Conservation (phyloP, 805 yeast genomes). For the Kregervanrija delftensis region DNA sequence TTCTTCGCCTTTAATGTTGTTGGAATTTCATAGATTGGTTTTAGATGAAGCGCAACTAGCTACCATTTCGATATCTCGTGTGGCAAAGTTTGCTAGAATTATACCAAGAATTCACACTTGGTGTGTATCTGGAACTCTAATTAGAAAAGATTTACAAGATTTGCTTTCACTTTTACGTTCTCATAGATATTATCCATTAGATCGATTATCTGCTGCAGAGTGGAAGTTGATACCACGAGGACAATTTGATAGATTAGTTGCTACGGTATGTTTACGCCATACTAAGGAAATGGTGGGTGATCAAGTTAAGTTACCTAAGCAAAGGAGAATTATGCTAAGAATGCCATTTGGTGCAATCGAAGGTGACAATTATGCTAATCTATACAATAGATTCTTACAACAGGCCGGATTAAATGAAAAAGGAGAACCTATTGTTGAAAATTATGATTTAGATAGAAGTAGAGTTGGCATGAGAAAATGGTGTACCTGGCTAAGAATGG, state of each 20-base stretch:
- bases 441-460: conserved; percentile 41
- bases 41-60: conserved; percentile 96
- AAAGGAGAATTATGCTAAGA: conserved; percentile 59
- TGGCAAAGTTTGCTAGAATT: conserved; percentile 72
- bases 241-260: conserved; percentile 49
- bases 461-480: conserved; percentile 53
- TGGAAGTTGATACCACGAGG: conserved; percentile 24
- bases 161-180: conserved; percentile 66
- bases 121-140: conserved; percentile 97
- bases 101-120: conserved; percentile 86
- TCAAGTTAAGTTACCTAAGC: conserved; percentile 76
- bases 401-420: conserved; percentile 47
- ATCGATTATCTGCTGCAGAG: conserved; percentile 18
- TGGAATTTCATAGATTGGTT: conserved; percentile 85
- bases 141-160: conserved; percentile 59
- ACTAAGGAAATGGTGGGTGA: conserved; percentile 75
- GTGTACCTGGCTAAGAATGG: conserved; percentile 63
- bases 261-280: conserved; percentile 59
- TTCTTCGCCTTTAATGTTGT: conserved; percentile 73
- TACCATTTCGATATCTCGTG: conserved; percentile 60
- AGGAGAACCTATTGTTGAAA: conserved; percentile 42
- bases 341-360: conserved; percentile 79
- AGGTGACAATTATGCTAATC: conserved; percentile 69
- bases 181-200: conserved; percentile 61
- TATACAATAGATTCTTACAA: conserved; percentile 51